Percentiles rank a stretch among this genome's conserved stretches.
Conservation (phyloP, 1,284 basidiomycete genomes). For the Apiotrichum siamense region DNA sequence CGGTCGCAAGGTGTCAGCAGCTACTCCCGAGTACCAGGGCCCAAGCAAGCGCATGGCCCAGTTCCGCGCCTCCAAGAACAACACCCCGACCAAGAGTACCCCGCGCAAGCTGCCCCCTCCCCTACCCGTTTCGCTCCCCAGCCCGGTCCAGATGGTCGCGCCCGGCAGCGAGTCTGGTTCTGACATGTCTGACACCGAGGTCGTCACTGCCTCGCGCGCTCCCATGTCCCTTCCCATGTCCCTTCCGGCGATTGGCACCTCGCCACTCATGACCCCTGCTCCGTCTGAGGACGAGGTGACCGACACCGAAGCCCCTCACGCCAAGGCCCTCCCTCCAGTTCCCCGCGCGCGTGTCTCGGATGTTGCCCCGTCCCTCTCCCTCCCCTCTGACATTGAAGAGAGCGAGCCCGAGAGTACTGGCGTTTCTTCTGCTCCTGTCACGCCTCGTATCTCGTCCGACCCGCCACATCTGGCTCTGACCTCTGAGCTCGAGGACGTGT, state of each 20-base stretch:
- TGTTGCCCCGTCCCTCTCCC: slow-evolving; percentile 1
- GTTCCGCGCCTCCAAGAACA: slow-evolving; percentile 10
- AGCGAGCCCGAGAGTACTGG: background rate
- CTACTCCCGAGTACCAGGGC: slow-evolving; percentile 27
- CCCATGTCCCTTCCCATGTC: slow-evolving; percentile 32
- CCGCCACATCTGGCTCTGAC: slow-evolving; percentile 5
- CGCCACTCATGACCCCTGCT: slow-evolving; percentile 27
- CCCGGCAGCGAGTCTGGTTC: slow-evolving; percentile 5
- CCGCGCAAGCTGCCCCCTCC: slow-evolving; percentile 25
- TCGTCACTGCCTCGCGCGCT: slow-evolving; percentile 15
- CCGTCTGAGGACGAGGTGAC: background rate
- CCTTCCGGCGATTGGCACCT: slow-evolving; percentile 36
- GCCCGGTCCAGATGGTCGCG: slow-evolving; percentile 22
- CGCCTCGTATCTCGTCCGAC: background rate
- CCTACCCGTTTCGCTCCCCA: slow-evolving; percentile 29
- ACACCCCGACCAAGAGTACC: slow-evolving; percentile 13
- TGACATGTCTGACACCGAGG: background rate
- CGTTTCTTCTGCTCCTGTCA: background rate
- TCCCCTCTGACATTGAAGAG: background rate
- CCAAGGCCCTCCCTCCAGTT: background rate
- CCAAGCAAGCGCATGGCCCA: slow-evolving; percentile 33
- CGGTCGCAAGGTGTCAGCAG: slow-evolving; percentile 17
- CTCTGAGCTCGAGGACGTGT: slow-evolving; percentile 6
- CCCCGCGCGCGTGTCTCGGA: slow-evolving; percentile 7
- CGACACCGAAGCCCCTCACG: background rate